Percentiles rank a stretch among this genome's conserved stretches.
Evolutionary conservation across 768 basidiomycete genomes (phyloP).

Genomic region (Vararia minispora): DNA sequence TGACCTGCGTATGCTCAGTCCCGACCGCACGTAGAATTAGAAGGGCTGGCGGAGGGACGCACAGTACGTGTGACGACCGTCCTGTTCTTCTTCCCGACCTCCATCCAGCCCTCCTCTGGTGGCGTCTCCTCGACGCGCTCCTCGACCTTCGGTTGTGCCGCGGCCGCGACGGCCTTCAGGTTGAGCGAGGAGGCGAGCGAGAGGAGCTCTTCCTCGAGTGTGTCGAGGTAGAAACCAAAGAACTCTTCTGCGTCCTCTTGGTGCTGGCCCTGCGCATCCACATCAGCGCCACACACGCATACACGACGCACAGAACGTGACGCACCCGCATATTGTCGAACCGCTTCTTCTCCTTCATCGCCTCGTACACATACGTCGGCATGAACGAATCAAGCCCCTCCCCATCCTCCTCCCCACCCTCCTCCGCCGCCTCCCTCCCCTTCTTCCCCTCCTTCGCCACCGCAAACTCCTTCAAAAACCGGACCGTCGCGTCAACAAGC

Average conservation of each 20-base stretch:
- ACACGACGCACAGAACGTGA: constrained; percentile 12
- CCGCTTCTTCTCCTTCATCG: constrained; percentile 85
- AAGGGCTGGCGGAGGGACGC: constrained; percentile 25
- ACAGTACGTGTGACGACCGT: constrained; percentile 73
- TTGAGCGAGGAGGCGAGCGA: constrained; percentile 45
- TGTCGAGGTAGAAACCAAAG: constrained; percentile 93
- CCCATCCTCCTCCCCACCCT: constrained; percentile 36
- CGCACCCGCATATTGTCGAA: constrained; percentile 88
- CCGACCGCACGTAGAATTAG: too few relatives aligned
- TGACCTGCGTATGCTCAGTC: too few relatives aligned
- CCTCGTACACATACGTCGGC: constrained; percentile 81
- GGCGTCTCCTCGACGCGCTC: constrained; percentile 32
- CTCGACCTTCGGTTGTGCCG: constrained; percentile 23
- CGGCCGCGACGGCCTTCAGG: constrained; percentile 25
- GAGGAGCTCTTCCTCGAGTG: constrained; percentile 85
- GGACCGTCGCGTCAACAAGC: constrained; percentile 54
- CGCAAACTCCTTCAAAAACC: constrained; percentile 74
- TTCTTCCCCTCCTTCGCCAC: constrained; percentile 22
- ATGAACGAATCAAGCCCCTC: constrained; percentile 60
- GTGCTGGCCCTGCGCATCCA: constrained; percentile 54
- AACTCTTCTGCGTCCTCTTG: constrained; percentile 99
- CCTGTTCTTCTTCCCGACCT: constrained; percentile 86
- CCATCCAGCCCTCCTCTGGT: constrained; percentile 72
- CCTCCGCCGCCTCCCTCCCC: constrained; percentile 18
- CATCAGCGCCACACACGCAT: constrained; percentile 4